These are phyloP conservation scores for Aspergillus homomorphus DNA, from an alignment of 495 filamentous ascomycete genomes.

Conservation along the genomic window DNA sequence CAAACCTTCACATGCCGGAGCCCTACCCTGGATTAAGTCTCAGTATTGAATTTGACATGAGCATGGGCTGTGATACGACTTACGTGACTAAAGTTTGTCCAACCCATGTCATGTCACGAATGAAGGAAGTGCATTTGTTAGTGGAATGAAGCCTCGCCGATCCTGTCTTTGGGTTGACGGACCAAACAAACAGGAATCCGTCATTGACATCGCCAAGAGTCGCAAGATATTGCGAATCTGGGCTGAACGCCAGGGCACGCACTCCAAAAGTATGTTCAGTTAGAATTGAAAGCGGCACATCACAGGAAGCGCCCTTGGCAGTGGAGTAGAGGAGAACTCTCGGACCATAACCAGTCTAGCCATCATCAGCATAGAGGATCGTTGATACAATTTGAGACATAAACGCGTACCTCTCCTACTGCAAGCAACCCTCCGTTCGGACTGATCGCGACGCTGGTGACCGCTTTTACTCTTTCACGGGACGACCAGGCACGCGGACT, in stretches of 20 bases:
- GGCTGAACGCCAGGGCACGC: conserved; percentile 81
- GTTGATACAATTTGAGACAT: neutral
- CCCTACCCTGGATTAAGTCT: conserved; percentile 55
- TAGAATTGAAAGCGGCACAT: conserved; percentile 79
- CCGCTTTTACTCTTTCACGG: conserved; percentile 88
- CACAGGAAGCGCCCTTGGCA: conserved; percentile 66
- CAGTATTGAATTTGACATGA: conserved; percentile 1
- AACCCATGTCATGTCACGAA: conserved; percentile 86
- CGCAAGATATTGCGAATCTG: conserved; percentile 81
- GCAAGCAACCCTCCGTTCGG: conserved; percentile 86
- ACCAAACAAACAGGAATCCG: conserved; percentile 92
- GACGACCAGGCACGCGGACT: conserved; percentile 74
- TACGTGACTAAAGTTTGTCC: conserved; percentile 66
- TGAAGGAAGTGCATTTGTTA: conserved; percentile 85
- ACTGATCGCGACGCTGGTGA: conserved; percentile 90
- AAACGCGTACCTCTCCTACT: conserved; percentile 74
- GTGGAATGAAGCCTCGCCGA: conserved; percentile 83
- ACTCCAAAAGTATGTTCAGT: conserved; percentile 91
- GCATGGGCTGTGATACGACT: conserved; percentile 21
- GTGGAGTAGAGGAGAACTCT: conserved; percentile 87
- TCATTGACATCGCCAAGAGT: conserved; percentile 86
- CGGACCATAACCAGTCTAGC: conserved; percentile 82
- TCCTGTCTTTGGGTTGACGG: conserved; percentile 77
- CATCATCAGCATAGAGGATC: conserved; percentile 11
- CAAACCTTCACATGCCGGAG: conserved; percentile 93